Evolutionary conservation across 2,329 filamentous ascomycete species (phyloP).

Genomic region (Hirsutella minnesotensis): DNA sequence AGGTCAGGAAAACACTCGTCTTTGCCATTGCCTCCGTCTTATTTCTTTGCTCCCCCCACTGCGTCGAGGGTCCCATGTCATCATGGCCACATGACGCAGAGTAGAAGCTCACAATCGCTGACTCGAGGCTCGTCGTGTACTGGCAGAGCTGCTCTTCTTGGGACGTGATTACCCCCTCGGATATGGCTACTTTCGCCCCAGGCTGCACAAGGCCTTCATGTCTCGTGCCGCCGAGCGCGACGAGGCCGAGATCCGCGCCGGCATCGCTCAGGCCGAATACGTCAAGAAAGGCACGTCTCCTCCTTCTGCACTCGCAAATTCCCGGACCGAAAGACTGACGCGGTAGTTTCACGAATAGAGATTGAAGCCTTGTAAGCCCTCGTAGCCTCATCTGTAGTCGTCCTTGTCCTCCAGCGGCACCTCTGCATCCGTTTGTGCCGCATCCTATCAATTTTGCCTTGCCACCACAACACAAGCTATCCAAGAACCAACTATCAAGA

Average conservation of each 20-base stretch:
- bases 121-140: not conserved
- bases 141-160: slow-evolving; percentile 69
- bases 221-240: slow-evolving; percentile 59
- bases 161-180: slow-evolving; percentile 81
- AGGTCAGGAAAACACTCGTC: slow-evolving; percentile 34
- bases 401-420: too few relatives aligned
- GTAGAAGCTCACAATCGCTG: too few relatives aligned
- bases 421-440: too few relatives aligned
- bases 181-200: slow-evolving; percentile 65
- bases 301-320: too few relatives aligned
- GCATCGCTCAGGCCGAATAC: slow-evolving; percentile 69
- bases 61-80: not conserved
- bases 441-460: too few relatives aligned
- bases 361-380: slow-evolving; percentile 74
- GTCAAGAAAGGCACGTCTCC: slow-evolving; percentile 69
- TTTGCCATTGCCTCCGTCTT: not conserved
- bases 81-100: too few relatives aligned
- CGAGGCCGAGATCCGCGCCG: slow-evolving; percentile 62
- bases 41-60: not conserved
- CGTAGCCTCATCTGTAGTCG: not conserved
- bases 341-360: too few relatives aligned
- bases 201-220: slow-evolving; percentile 77
- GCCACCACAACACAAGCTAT: too few relatives aligned
- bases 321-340: too few relatives aligned
- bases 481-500: too few relatives aligned